Percentiles rank a stretch among this genome's conserved stretches.
Conservation (phyloP, 1,139 yeast species). For the Pichia sp. region DNA sequence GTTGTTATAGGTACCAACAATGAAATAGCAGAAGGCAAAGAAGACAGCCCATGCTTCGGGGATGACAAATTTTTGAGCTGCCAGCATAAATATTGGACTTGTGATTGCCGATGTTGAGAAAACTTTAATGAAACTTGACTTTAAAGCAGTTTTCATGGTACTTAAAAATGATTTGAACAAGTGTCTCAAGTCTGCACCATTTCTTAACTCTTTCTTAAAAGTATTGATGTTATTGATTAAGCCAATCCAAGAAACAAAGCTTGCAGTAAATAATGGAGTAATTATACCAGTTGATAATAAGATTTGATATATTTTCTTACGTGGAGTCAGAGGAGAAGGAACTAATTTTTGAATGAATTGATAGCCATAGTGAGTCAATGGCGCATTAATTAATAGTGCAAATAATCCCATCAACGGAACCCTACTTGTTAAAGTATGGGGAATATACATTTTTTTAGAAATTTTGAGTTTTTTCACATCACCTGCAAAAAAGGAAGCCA, state of each 20-base stretch:
- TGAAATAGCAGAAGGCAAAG: constrained; percentile 66
- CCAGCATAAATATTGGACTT: constrained; percentile 52
- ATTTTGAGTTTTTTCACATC: constrained; percentile 19
- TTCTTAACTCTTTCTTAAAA: constrained; percentile 19
- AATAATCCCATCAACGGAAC: constrained; percentile 64
- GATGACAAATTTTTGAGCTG: constrained; percentile 69
- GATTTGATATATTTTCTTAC: constrained; percentile 49
- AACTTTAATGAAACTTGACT: constrained; percentile 48
- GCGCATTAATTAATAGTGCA: constrained; percentile 66
- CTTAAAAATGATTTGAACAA: not conserved
- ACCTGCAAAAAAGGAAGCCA: constrained; percentile 48
- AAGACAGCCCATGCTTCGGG: constrained; percentile 84
- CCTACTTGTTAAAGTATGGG: constrained; percentile 41
- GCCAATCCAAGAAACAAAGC: constrained; percentile 52
- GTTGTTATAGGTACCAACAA: constrained; percentile 75
- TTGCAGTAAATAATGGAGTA: constrained; percentile 55
- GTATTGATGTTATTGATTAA: constrained; percentile 31
- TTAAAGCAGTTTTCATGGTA: constrained; percentile 33
- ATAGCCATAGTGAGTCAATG: constrained; percentile 62
- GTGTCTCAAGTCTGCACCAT: constrained; percentile 24
- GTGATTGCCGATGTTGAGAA: constrained; percentile 59
- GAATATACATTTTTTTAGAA: constrained; percentile 21
- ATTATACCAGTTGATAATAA: constrained; percentile 54
- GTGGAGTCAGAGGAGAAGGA: constrained; percentile 35
- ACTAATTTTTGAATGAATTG: constrained; percentile 39